Evolutionary conservation across 2,329 filamentous ascomycete genomes (phyloP), one percentile per base, ranked within the genome.

Genomic region (Diatrype stigma): DNA sequence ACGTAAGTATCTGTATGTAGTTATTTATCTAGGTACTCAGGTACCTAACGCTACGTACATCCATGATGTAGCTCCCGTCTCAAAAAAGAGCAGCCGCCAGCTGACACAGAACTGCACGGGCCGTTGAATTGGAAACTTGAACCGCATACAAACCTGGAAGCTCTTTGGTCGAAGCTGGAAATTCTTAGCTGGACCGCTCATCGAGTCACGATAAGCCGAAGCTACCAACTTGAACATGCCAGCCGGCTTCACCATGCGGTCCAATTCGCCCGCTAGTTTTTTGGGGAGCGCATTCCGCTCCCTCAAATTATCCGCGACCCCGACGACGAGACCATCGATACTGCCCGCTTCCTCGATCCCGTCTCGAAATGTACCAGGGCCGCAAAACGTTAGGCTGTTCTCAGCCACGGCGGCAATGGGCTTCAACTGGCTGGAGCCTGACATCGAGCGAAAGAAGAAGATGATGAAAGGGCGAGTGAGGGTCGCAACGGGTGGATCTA

Each of bases 401-500:
- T 90, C 90, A 37, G 87, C 86, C 30, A 89, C 89, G 16, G 54
- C 78, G 64, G 57, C 74, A 57, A 64, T 73, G 66, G 56, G 78
- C 67, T 82, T 81, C 59, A 87, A 82, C 66, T 97, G 92, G 91
- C 87, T 97, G 45, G 81, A 89, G 51, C 93, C 93, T 32, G 87
- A 83, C 63, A 73, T 83, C 56, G 71, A 86, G 62, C 84, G 89
- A 58, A 92, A 90, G 67, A 87, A 84, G 65, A 90, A 89, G 70
- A 96, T 95, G 78, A 92, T 91, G 60, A 96, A 96, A 74, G 94
- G 93, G 37, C 84, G 91, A 2, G 87, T 89, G 46, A 84, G 90
- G 62, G 91, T 97, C 46, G 82, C 89, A 22, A 99, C 92, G 0
- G 94, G 94, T 55, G 94, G 94, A 54, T 95, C 89, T 50, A 85